Evolutionary conservation across 768 basidiomycete genomes (phyloP).

Genomic region (Calocybe gangraenosa): DNA sequence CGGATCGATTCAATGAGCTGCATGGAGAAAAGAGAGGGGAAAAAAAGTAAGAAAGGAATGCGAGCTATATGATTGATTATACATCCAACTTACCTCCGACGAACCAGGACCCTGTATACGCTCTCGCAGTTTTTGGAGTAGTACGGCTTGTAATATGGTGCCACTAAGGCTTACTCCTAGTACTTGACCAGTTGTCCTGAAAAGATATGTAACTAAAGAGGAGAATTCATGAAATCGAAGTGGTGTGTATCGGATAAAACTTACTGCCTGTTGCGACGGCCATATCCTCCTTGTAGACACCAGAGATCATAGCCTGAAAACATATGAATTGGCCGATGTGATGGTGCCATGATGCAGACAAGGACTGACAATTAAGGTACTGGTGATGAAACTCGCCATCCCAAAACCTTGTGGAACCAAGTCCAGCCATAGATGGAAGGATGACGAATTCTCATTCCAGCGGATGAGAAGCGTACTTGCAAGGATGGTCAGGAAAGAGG

Average conservation of each 20-base stretch:
- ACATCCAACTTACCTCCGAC: slow-evolving; percentile 49
- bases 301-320: slow-evolving; percentile 79
- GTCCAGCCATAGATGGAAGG: slow-evolving; percentile 71
- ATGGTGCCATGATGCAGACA: slow-evolving; percentile 5
- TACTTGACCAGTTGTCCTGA: slow-evolving; percentile 92
- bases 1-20: slow-evolving; percentile 74
- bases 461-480: slow-evolving; percentile 56
- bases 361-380: slow-evolving; percentile 70
- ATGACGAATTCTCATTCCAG: slow-evolving; percentile 63
- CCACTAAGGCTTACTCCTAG: slow-evolving; percentile 89
- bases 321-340: slow-evolving; percentile 1
- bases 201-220: slow-evolving; percentile 80
- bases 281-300: slow-evolving; percentile 75
- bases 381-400: slow-evolving; percentile 82
- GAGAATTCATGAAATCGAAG: slow-evolving; percentile 2
- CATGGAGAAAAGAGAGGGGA: slow-evolving; percentile 12
- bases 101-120: slow-evolving; percentile 78
- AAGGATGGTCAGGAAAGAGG: slow-evolving; percentile 56
- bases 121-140: slow-evolving; percentile 63
- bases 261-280: slow-evolving; percentile 88
- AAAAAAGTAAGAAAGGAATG: slow-evolving; percentile 10
- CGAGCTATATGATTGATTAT: slow-evolving; percentile 10
- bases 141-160: slow-evolving; percentile 76
- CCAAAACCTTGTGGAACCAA: slow-evolving; percentile 81
- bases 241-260: slow-evolving; percentile 25